phyloP scores from a whole-genome alignment of 768 basidiomycete species.

The Podaxis pistillaris region DNA sequence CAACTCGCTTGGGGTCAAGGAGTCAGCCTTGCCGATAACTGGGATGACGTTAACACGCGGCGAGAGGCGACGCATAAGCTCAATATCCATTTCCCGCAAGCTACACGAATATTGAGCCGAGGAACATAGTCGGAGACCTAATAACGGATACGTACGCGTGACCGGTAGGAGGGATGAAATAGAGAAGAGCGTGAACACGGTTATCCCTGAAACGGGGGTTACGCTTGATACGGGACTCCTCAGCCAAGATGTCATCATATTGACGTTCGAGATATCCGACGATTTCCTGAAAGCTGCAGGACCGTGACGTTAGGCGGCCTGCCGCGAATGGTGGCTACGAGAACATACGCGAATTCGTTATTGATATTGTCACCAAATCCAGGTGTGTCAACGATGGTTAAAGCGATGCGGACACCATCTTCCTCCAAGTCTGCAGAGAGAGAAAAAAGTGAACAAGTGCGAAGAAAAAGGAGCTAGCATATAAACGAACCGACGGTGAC shows the following conservation, averaged over 20 bases:
- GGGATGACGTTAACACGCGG: conserved; percentile 99
- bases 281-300: conserved; percentile 89
- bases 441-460: conserved; percentile 8
- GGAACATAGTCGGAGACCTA: background rate
- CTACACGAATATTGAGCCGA: conserved; percentile 32
- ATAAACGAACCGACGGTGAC: conserved; percentile 79
- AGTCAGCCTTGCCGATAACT: conserved; percentile 95
- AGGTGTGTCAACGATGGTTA: conserved; percentile 98
- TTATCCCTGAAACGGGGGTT: conserved; percentile 99
- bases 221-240: conserved; percentile 99
- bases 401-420: conserved; percentile 95
- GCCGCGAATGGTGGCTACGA: background rate
- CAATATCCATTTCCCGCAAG: conserved; percentile 97
- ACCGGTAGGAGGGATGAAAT: conserved; percentile 99
- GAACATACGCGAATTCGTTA: conserved; percentile 92
- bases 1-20: conserved; percentile 90
- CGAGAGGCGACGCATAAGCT: conserved; percentile 96
- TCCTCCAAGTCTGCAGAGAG: conserved; percentile 83
- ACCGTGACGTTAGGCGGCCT: background rate
- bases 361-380: conserved; percentile 99
- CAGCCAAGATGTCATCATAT: conserved; percentile 98
- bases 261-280: conserved; percentile 95
- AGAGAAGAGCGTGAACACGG: conserved; percentile 92
- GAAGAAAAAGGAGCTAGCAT: conserved; percentile 1
- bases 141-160: conserved; percentile 68